A percentile compares a stretch with the other conserved stretches of the same genome.
Evolutionary conservation across 1,284 basidiomycete genomes (phyloP).

Genomic region (Apiotrichum siamense): DNA sequence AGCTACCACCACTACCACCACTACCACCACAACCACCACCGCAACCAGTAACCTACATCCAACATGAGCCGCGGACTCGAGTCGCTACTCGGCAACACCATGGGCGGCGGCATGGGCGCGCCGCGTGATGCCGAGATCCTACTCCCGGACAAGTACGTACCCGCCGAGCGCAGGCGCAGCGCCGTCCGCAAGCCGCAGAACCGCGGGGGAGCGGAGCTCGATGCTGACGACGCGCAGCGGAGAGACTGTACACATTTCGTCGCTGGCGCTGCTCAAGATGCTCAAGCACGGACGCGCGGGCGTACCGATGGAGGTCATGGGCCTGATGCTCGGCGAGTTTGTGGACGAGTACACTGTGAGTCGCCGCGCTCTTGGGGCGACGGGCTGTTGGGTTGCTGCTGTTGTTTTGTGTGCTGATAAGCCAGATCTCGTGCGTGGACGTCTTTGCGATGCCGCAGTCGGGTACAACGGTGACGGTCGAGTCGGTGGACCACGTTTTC

Average conservation of each 20-base stretch:
- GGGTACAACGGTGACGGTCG: constrained; percentile 95
- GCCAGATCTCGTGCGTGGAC: constrained; percentile 72
- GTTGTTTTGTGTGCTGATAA: background rate
- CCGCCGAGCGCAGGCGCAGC: too few relatives aligned
- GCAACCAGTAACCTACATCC: background rate
- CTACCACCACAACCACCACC: too few relatives aligned
- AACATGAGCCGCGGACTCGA: background rate
- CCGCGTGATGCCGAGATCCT: constrained; percentile 34
- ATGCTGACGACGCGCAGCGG: constrained; percentile 55
- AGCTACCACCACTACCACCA: too few relatives aligned
- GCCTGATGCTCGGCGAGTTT: constrained; percentile 97
- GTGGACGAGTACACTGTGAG: constrained; percentile 94
- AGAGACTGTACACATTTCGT: constrained; percentile 86
- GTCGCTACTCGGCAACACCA: too few relatives aligned
- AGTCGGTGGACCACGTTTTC: constrained; percentile 98
- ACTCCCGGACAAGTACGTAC: constrained; percentile 47
- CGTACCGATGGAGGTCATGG: constrained; percentile 99
- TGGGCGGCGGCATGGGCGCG: background rate
- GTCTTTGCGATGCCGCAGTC: constrained; percentile 99
- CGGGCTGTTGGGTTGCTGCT: background rate
- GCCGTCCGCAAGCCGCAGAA: too few relatives aligned
- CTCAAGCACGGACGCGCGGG: constrained; percentile 98
- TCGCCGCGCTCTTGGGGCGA: background rate
- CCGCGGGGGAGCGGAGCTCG: too few relatives aligned
- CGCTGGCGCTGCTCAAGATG: constrained; percentile 95